Evolutionary conservation across 2,329 filamentous ascomycete genomes (phyloP).

Genomic region (Catunica adiposa): DNA sequence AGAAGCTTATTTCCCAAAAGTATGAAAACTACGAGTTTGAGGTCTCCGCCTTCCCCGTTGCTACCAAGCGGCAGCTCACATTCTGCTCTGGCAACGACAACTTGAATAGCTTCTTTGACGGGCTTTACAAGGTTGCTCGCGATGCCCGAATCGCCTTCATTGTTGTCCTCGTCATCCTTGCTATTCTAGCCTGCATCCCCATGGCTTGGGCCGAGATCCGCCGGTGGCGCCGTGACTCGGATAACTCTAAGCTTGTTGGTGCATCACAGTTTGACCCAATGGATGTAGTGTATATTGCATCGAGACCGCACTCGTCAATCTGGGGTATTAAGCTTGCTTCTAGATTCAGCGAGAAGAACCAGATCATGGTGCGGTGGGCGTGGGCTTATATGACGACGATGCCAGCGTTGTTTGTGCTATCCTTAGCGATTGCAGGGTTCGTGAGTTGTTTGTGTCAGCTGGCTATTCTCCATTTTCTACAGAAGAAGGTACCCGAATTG

Average conservation of each 20-base stretch:
- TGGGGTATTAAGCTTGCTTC: constrained; percentile 54
- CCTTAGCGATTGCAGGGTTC: constrained; percentile 65
- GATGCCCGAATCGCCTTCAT: constrained; percentile 61
- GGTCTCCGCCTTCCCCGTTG: constrained; percentile 60
- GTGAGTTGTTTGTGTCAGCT: constrained; percentile 72
- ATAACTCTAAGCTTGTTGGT: constrained; percentile 49
- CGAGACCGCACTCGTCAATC: constrained; percentile 58
- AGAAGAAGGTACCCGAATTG: constrained; percentile 61
- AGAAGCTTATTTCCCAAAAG: constrained; percentile 51
- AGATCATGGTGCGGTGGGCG: constrained; percentile 65
- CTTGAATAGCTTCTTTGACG: constrained; percentile 70
- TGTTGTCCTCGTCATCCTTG: constrained; percentile 53
- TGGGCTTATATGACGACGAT: constrained; percentile 76
- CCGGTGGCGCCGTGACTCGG: constrained; percentile 56
- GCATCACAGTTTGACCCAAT: constrained; percentile 57
- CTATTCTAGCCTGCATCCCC: constrained; percentile 55
- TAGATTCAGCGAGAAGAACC: constrained; percentile 42
- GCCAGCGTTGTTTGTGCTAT: constrained; percentile 71
- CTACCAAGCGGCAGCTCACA: constrained; percentile 61
- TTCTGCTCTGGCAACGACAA: constrained; percentile 80
- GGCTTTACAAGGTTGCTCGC: constrained; percentile 47
- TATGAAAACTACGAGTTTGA: constrained; percentile 66
- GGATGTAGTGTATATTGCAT: constrained; percentile 78
- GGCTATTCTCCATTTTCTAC: constrained; percentile 54
- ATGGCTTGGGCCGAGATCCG: constrained; percentile 70